Evolutionary conservation across 306 rosid species (phyloP), one percentile per base, ranked within the genome.

Genomic region (Glycine soja): DNA sequence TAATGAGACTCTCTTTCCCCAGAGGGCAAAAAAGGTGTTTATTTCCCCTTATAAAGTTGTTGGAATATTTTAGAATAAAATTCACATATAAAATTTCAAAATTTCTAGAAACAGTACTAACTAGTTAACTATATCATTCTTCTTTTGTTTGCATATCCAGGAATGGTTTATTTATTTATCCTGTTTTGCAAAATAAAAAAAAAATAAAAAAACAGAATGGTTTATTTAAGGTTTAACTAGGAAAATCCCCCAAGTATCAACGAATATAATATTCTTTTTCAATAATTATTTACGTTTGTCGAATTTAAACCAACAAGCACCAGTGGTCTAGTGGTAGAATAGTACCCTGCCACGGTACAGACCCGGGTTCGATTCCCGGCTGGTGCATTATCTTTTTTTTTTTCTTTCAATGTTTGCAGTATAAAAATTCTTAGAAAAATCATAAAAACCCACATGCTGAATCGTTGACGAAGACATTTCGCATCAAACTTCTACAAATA

Each of bases 311-410:
- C 48, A 79, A 0, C 3, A 38, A 80, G 93, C 97, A 90, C 97
- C 97, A 94, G 94, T 90, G 98, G 97, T 92, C 97, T 91, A 90
- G 97, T 91, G 97, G 97, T 90, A 90, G 97, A 90, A 91, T 94
- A 91, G 95, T 90, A 88, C 93, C 93, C 97, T 91, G 91, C 88
- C 89, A 86, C 88, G 88, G 89, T 86, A 88, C 91, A 88, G 88
- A 86, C 88, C 85, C 79, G 90, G 93, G 93, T 90, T 92, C 89
- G 95, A 92, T 90, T 92, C 93, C 95, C 90, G 91, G 92, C 91
- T 88, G 92, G 90, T 87, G 92, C 95, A 82, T 1, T 24, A 24
- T 0, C 0, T 6, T 2, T 5, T 34, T 34, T 10, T 8, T 30
- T 3, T 1, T 1, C 7, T 42, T 42, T 42, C 46, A 0, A 3